Conservation (phyloP, 1,284 basidiomycete species). For the Lignosus rhinocerotis region DNA sequence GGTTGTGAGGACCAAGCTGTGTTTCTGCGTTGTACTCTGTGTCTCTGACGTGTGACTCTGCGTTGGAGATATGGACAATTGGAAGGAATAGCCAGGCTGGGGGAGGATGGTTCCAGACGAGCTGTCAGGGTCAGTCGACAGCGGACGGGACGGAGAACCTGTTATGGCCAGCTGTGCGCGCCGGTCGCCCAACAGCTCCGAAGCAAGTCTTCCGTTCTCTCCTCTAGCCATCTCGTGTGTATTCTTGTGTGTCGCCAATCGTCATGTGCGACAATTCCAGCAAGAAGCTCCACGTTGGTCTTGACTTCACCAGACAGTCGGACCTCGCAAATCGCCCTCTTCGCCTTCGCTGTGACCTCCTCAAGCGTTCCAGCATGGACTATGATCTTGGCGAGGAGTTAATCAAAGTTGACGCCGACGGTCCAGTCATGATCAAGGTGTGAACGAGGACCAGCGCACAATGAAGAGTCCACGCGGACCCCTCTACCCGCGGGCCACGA, state of each 20-base stretch:
- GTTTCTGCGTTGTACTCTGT: conserved; percentile 22
- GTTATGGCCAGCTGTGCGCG: no score
- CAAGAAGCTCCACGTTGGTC: conserved; percentile 38
- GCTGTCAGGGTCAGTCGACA: background rate
- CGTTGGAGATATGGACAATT: conserved; percentile 31
- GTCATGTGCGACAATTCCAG: conserved; percentile 35
- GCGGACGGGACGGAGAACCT: background rate
- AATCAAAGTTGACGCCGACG: conserved; percentile 42
- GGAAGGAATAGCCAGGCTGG: conserved; percentile 41
- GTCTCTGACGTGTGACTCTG: background rate
- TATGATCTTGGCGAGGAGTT: conserved; percentile 42
- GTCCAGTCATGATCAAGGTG: conserved; percentile 25
- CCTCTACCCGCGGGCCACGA: conserved; percentile 40
- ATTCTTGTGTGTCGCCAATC: conserved; percentile 35
- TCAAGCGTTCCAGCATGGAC: conserved; percentile 34
- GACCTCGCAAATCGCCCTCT: conserved; percentile 35
- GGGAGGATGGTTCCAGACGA: conserved; percentile 25
- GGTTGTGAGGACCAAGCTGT: conserved; percentile 38
- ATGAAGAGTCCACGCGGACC: conserved; percentile 43
- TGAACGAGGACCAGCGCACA: conserved; percentile 19
- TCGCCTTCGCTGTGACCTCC: conserved; percentile 35
- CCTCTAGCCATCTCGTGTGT: conserved; percentile 44
- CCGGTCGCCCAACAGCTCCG: background rate
- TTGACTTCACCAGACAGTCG: conserved; percentile 29
- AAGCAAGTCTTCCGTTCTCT: conserved; percentile 22